phyloP scores from a whole-genome alignment of 2,329 filamentous ascomycete species.

The Aspergillus fumigatus region DNA sequence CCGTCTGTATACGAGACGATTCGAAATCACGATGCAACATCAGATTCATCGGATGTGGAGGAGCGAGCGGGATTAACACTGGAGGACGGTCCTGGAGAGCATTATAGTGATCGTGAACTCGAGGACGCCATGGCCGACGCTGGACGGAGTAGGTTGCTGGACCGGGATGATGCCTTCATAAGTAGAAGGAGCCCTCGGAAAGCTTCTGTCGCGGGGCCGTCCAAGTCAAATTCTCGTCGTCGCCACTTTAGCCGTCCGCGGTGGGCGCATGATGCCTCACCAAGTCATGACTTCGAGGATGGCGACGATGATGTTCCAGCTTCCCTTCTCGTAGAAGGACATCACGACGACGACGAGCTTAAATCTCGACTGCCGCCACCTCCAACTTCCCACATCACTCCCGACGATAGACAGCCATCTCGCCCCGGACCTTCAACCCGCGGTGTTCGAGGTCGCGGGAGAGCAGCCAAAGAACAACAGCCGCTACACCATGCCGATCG shows the following conservation, averaged over 20 bases:
- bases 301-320: constrained; percentile 61
- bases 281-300: constrained; percentile 43
- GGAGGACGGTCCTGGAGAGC: constrained; percentile 46
- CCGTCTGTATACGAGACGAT: constrained; percentile 47
- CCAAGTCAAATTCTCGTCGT: constrained; percentile 18
- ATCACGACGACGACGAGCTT: constrained; percentile 35
- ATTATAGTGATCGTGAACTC: constrained; percentile 54
- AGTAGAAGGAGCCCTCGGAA: constrained; percentile 26
- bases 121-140: constrained; percentile 53
- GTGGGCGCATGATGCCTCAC: constrained; percentile 28
- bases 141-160: constrained; percentile 44
- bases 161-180: constrained; percentile 39
- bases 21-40: constrained; percentile 43
- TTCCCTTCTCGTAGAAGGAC: constrained; percentile 57
- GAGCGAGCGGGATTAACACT: constrained; percentile 45
- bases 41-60: constrained; percentile 43
- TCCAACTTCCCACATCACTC: constrained; percentile 23
- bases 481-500: constrained; percentile 21
- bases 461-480: constrained; percentile 44
- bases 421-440: constrained; percentile 41
- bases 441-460: constrained; percentile 47
- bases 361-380: constrained; percentile 38
- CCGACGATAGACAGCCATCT: constrained; percentile 15
- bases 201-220: constrained; percentile 9
- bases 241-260: constrained; percentile 27